phyloP scores from a whole-genome alignment of 2,329 filamentous ascomycete genomes.

The Arthrobotrys megalospora region DNA sequence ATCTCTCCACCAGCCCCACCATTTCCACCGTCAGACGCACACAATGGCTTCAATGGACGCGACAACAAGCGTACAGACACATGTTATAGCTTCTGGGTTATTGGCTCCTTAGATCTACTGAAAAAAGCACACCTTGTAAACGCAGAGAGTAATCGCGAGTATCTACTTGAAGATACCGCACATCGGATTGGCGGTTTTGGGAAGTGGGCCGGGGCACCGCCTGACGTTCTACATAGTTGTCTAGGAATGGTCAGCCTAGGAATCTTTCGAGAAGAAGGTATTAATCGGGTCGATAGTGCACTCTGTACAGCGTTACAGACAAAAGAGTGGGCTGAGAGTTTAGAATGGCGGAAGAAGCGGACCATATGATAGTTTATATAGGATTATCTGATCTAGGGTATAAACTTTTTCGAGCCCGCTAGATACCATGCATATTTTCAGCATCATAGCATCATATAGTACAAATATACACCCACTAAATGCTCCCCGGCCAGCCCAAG shows the following conservation, averaged over 20 bases:
- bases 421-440: constrained; percentile 16
- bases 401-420: background rate
- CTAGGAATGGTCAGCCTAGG: constrained; percentile 86
- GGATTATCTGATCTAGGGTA: background rate
- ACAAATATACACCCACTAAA: constrained; percentile 24
- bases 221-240: constrained; percentile 87
- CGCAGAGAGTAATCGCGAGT: constrained; percentile 76
- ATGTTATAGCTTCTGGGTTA: constrained; percentile 95
- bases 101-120: constrained; percentile 73
- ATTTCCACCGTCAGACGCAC: constrained; percentile 24
- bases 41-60: constrained; percentile 84
- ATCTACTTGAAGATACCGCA: constrained; percentile 87
- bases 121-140: constrained; percentile 74
- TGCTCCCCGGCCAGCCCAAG: background rate
- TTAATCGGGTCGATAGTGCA: constrained; percentile 80
- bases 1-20: constrained; percentile 62
- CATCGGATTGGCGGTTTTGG: constrained; percentile 87
- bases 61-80: constrained; percentile 94
- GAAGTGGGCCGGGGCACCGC: constrained; percentile 73
- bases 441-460: constrained; percentile 21
- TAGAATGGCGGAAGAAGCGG: constrained; percentile 65
- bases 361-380: constrained; percentile 1
- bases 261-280: constrained; percentile 77
- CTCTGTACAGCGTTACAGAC: constrained; percentile 81
- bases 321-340: constrained; percentile 70